These are phyloP conservation scores for Grigorovia transvaalensis DNA, from an alignment of 805 yeast genomes.

Conservation along the genomic window DNA sequence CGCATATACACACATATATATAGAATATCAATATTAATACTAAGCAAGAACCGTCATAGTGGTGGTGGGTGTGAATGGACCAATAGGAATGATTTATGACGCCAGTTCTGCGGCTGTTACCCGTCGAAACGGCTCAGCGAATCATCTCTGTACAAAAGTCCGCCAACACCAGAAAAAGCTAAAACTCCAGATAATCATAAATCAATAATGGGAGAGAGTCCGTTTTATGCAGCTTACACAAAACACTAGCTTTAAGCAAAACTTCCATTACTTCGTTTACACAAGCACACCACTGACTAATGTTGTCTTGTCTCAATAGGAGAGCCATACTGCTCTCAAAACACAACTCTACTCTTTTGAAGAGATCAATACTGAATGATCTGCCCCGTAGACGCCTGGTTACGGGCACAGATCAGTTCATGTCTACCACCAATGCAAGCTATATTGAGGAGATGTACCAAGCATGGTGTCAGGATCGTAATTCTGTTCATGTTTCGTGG, in stretches of 20 bases:
- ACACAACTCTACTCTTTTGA: not conserved
- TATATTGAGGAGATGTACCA: slow-evolving; percentile 97
- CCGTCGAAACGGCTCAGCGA: not conserved
- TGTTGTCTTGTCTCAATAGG: not conserved
- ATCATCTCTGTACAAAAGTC: not conserved
- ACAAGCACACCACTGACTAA: not conserved
- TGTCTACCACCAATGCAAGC: slow-evolving; percentile 75
- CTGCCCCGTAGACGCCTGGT: not conserved
- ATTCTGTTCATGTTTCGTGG: slow-evolving; percentile 92
- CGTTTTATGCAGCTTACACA: not conserved
- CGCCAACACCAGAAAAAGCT: not conserved
- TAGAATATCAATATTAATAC: not conserved
- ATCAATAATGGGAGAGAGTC: not conserved
- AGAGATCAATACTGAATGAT: not conserved
- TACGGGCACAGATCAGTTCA: slow-evolving; percentile 50
- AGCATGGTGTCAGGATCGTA: slow-evolving; percentile 87
- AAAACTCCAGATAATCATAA: not conserved
- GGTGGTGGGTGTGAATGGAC: not conserved
- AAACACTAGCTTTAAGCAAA: not conserved
- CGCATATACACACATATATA: not conserved
- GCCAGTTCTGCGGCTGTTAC: not conserved
- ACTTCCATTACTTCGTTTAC: not conserved
- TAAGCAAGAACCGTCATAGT: not conserved
- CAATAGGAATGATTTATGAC: not conserved
- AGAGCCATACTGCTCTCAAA: not conserved